Percentiles rank a stretch among this genome's conserved stretches.
Evolutionary conservation across 495 filamentous ascomycete species (phyloP).

Genomic region (Tuber aestivum): DNA sequence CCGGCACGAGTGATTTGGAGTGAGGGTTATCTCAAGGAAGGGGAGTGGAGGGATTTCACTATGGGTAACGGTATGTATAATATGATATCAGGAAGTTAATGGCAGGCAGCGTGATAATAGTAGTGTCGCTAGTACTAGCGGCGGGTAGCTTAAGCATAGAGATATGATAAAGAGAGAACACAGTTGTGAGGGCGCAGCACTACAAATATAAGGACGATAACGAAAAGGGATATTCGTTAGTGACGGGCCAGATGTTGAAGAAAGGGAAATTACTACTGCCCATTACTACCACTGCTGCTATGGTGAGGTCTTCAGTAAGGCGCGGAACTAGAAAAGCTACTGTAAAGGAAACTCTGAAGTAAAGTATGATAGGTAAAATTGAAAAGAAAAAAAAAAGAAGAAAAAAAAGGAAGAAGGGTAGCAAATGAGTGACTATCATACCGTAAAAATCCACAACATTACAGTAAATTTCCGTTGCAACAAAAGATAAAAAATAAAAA

Average conservation of each 20-base stretch:
- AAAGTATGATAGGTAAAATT: conserved; percentile 1
- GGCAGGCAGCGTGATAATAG: background rate
- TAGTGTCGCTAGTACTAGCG: background rate
- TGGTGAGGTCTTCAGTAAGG: background rate
- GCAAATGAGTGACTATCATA: background rate
- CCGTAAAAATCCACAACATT: background rate
- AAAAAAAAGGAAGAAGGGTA: background rate
- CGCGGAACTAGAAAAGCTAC: background rate
- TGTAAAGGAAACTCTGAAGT: background rate
- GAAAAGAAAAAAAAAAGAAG: background rate
- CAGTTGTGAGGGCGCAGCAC: background rate
- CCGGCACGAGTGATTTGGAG: background rate
- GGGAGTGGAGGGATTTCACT: background rate
- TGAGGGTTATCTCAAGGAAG: background rate
- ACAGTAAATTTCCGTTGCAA: background rate
- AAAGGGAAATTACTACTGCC: background rate
- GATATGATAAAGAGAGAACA: background rate
- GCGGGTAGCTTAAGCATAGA: background rate
- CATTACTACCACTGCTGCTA: background rate
- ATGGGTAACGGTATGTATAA: background rate
- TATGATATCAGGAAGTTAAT: background rate
- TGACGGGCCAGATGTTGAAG: background rate
- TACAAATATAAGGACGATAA: background rate
- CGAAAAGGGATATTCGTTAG: background rate
- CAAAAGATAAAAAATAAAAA: conserved; percentile 24